Conservation (phyloP, 1,284 basidiomycete species). For the Ustilago shanxiensis region DNA sequence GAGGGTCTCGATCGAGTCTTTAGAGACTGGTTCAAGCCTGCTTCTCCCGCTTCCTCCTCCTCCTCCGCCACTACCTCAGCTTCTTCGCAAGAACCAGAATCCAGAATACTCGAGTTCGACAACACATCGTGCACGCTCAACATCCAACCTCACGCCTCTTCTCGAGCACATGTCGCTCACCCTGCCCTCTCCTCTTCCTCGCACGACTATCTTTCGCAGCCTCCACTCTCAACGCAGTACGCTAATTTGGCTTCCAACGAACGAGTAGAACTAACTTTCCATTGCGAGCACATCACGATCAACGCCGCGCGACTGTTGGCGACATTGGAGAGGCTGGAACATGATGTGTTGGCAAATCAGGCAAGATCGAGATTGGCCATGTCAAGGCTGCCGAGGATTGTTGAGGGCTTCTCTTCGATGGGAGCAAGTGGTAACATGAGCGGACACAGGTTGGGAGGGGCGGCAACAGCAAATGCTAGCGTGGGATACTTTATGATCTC, state of each 20-base stretch:
- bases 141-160: conserved; percentile 55
- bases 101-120: conserved; percentile 51
- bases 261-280: conserved; percentile 54
- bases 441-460: neutral
- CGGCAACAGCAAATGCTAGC: conserved; percentile 1
- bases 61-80: no score
- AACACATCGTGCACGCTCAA: conserved; percentile 42
- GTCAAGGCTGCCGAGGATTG: conserved; percentile 21
- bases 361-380: conserved; percentile 15
- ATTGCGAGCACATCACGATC: conserved; percentile 46
- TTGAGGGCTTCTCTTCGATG: conserved; percentile 5
- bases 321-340: conserved; percentile 47
- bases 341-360: conserved; percentile 41
- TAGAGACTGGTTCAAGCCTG: conserved; percentile 55
- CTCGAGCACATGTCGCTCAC: conserved; percentile 24
- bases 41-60: neutral
- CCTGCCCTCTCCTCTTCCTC: conserved; percentile 49
- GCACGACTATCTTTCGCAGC: conserved; percentile 49
- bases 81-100: conserved; percentile 14
- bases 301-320: conserved; percentile 48
- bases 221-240: conserved; percentile 38
- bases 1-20: conserved; percentile 61
- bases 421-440: neutral
- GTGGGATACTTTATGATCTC: conserved; percentile 28
- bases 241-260: conserved; percentile 25